Evolutionary conservation across 805 yeast species (phyloP), one percentile per base, ranked within the genome.

Genomic region (Cyberlindnera mycetangii): DNA sequence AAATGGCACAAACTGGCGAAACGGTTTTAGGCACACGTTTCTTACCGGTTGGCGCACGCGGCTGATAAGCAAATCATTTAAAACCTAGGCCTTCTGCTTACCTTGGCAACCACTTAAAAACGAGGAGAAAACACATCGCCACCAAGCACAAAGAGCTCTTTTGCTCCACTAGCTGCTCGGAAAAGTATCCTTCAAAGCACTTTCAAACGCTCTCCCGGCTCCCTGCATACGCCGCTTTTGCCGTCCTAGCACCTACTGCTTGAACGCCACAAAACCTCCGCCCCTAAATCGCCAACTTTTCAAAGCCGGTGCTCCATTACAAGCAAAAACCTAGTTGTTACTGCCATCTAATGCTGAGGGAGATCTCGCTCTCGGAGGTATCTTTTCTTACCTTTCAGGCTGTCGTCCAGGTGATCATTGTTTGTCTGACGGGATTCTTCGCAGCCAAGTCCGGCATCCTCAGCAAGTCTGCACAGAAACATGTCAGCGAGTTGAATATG

Each of bases 401-500:
- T 1, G 95, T 90, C 24, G 68, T 88, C 41, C 93, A 92, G 67
- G 96, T 92, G 39, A 90, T 92, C 38, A 69, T 89, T 40, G 84
- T 93, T 27, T 85, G 97, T 54, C 62, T 86, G 31, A 81, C 92
- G 14, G 99, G 99, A n/a, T 90, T 83, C 61, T 71, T 86, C 68
- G 88, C 95, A 31, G 93, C 97, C 10, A 76, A 78, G 50, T 61
- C 78, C 9, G 89, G 90, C 1, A 66, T 88, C 32, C 72, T 93
- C 37, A 78, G 77, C 42, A 76, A 85, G 44, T 68, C 72, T 35
- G 88, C 85, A 15, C 96, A 89, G 56, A 88, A 86, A 60, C 74
- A 78, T 35, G 75, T 92, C 17, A 82, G 93, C 4, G 70, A 75
- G 45, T 71, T 92, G 42, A 92, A 93, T 60, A 97, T 93, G 32